Evolutionary conservation across 2,329 filamentous ascomycete genomes (phyloP).

Genomic region (Colletotrichum brevisporum): DNA sequence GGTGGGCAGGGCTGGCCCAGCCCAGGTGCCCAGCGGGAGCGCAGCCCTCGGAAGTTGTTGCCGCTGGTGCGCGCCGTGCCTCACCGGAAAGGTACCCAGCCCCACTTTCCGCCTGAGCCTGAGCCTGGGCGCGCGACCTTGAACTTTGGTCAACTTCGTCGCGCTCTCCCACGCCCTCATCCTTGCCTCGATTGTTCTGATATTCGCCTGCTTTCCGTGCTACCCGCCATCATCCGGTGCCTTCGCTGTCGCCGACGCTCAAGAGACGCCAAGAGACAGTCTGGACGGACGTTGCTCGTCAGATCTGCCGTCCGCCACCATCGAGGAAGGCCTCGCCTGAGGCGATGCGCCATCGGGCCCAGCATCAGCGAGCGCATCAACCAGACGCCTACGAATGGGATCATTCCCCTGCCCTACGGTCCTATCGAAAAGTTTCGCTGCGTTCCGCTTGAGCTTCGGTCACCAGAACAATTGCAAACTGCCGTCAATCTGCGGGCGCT

Average conservation of each 20-base stretch:
- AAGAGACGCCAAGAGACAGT: too few species aligned
- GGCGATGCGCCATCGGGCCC: conserved; percentile 16
- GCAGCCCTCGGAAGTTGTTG: conserved; percentile 14
- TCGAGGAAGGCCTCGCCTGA: neutral
- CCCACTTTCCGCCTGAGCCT: conserved; percentile 33
- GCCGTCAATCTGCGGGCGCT: neutral
- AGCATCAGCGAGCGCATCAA: conserved; percentile 15
- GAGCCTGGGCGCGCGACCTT: conserved; percentile 29
- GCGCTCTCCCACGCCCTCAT: conserved; percentile 37
- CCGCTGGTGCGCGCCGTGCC: conserved; percentile 29
- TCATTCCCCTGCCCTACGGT: neutral
- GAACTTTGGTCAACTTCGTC: conserved; percentile 37
- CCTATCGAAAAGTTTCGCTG: neutral
- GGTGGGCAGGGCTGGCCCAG: too few species aligned
- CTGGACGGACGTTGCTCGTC: too few species aligned
- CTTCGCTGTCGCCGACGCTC: too few species aligned
- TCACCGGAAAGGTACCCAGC: conserved; percentile 28
- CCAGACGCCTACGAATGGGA: conserved; percentile 17
- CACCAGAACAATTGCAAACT: neutral
- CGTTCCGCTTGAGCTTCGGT: neutral
- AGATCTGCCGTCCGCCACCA: too few species aligned
- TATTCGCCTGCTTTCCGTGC: neutral
- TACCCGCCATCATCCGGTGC: too few species aligned
- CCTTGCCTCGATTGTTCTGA: conserved; percentile 12
- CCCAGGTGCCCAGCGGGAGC: too few species aligned